phyloP scores from a whole-genome alignment of 2,329 filamentous ascomycete species.

The Penicillium sp. region DNA sequence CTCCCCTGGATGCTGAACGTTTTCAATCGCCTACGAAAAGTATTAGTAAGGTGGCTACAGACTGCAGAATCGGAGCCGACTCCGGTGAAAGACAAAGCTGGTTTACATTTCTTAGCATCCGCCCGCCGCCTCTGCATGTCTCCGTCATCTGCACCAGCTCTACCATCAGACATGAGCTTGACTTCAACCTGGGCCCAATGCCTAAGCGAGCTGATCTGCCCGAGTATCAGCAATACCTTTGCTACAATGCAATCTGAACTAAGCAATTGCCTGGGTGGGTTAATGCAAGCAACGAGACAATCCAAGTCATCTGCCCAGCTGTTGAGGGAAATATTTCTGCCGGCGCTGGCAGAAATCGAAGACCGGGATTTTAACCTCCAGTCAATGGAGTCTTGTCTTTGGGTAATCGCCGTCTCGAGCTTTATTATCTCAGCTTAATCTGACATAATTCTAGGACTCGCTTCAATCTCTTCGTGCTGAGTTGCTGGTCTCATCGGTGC shows the following conservation, averaged over 20 bases:
- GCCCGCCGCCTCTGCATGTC: conserved; percentile 21
- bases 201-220: conserved; percentile 28
- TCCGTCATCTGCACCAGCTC: conserved; percentile 16
- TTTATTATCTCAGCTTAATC: not conserved
- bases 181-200: conserved; percentile 29
- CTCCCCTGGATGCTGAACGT: conserved; percentile 32
- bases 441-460: conserved; percentile 23
- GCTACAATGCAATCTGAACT: conserved; percentile 29
- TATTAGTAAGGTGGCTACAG: conserved; percentile 28
- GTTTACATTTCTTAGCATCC: conserved; percentile 26
- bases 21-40: conserved; percentile 32
- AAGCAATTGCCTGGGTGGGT: conserved; percentile 26
- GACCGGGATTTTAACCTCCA: conserved; percentile 15
- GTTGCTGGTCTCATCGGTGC: conserved; percentile 1
- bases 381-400: conserved; percentile 27
- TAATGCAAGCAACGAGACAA: conserved; percentile 17
- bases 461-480: conserved; percentile 17
- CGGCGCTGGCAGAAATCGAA: conserved; percentile 23
- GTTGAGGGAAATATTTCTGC: conserved; percentile 26
- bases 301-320: conserved; percentile 19
- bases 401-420: conserved; percentile 23
- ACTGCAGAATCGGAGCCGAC: conserved; percentile 10
- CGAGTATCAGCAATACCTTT: conserved; percentile 20
- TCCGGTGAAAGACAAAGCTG: conserved; percentile 18
- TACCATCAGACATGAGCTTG: conserved; percentile 25